A percentile compares a stretch with the other conserved stretches of the same genome.
Evolutionary conservation across 2,329 filamentous ascomycete genomes (phyloP).

Genomic region (Ophiostoma piceae): DNA sequence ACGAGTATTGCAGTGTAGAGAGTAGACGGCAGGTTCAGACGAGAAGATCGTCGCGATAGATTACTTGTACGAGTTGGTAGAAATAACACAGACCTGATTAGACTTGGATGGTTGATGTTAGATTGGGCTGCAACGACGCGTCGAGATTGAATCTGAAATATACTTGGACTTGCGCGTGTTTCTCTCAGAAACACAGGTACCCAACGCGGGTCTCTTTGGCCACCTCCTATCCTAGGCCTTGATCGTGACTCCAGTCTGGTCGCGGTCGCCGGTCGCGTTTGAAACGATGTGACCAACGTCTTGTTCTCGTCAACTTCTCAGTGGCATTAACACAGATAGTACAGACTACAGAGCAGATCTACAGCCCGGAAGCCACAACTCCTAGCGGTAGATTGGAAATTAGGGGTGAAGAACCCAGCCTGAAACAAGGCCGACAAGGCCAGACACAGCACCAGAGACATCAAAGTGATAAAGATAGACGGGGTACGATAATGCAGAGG

Average conservation of each 20-base stretch:
- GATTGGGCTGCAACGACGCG: constrained; percentile 12
- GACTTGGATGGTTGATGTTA: not conserved
- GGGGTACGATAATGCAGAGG: not conserved
- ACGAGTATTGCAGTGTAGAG: no score
- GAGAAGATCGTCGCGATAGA: constrained; percentile 10
- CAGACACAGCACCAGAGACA: not conserved
- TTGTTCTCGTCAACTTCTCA: not conserved
- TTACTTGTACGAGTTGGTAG: not conserved
- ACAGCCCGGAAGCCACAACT: not conserved
- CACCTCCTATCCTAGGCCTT: not conserved
- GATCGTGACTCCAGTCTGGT: not conserved
- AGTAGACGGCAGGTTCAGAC: not conserved
- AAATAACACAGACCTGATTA: no score
- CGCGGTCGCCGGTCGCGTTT: not conserved
- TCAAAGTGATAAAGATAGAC: not conserved
- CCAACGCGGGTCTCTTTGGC: not conserved
- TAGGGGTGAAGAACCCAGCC: constrained; percentile 17
- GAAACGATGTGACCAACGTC: not conserved
- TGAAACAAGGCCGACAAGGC: constrained; percentile 20
- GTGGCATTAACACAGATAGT: no score
- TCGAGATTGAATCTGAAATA: not conserved
- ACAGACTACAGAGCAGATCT: not conserved
- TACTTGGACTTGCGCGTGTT: not conserved
- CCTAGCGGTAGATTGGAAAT: constrained; percentile 17
- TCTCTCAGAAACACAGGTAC: not conserved